These are phyloP conservation scores for Globisporangium rhizosaccharum DNA, from an alignment of 352 stramenopile genomes.

Conservation along the genomic window DNA sequence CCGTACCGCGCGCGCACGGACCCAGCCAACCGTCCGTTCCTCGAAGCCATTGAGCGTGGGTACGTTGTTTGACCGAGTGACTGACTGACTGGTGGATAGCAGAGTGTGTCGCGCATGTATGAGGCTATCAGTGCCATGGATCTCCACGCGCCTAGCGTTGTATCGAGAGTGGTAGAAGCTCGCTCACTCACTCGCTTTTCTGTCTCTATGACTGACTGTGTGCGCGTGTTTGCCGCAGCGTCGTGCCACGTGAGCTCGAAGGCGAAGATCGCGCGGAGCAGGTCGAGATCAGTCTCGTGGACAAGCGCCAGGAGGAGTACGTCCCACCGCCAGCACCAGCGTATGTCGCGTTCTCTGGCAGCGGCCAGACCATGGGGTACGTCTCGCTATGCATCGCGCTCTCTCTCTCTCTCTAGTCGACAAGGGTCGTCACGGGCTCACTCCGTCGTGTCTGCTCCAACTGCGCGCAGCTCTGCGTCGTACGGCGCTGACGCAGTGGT, in stretches of 20 bases:
- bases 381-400: conserved; percentile 8
- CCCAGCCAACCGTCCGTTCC: conserved; percentile 65
- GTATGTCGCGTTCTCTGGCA: conserved; percentile 85
- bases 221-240: conserved; percentile 17
- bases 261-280: conserved; percentile 58
- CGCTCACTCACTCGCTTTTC: not conserved
- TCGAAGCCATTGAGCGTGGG: conserved; percentile 77
- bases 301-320: conserved; percentile 85
- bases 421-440: not conserved
- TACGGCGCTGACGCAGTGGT: conserved; percentile 48
- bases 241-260: conserved; percentile 74
- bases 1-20: conserved; percentile 70
- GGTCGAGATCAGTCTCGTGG: conserved; percentile 79
- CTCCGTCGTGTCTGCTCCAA: not conserved
- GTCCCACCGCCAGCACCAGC: conserved; percentile 51
- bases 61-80: conserved; percentile 7
- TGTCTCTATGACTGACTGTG: not conserved
- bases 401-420: not conserved
- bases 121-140: no score
- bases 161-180: no score
- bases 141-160: no score
- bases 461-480: conserved; percentile 22
- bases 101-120: not conserved
- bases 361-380: conserved; percentile 77
- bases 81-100: not conserved